Base-by-base conservation (phyloP, 2,329 filamentous ascomycete genomes). In the Graphilbum fragrans region DNA sequence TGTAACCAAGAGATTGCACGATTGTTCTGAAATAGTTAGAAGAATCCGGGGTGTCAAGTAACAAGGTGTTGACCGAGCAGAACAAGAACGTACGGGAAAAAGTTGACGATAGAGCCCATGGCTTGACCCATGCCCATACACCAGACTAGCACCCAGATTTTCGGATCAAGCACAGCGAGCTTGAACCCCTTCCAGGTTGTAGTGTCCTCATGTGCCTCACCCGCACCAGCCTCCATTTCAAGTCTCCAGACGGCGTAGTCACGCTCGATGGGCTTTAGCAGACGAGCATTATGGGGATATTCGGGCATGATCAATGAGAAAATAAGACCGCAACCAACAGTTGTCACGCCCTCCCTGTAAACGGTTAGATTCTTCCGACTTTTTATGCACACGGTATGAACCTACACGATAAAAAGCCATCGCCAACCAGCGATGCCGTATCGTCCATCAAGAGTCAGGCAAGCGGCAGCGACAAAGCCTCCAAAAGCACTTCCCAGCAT, bases 211-310 rank as follows among this genome's bases (percentile, higher is more conserved):
- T 46, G 53, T 3, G 53, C 59, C 41, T 64, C 61, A 11, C 56
- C 60, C 1, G 58, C 59, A n/a, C 61, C 61, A 2, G 59, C 54
- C 41, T 61, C 59, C 9, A 31, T 41, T 16, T 41, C 39, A 11
- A 41, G 54, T 53, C 55, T 54, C 54, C 53, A 58, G 2, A 56
- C 53, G n/a, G 56, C 56, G 19, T 56, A 46, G 23, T 58, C 50
- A 16, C 54, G 50, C 45, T 58, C 50, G 3, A 39, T 9, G 16
- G 47, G 49, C 0, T 48, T 49, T 14, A 60, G 48, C 5, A 61
- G 53, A 16, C 55, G 57, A 39, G 52, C 57, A 47, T 63, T 64
- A 47, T 63, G 58, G 0, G 61, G 61, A 41, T 58, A 63, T 18
- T 58, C 55, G 4, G 55, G 61, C 54, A 2, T n/a, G n/a, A n/a